Evolutionary conservation across 192 early-diverging fungal species (phyloP), one percentile per base, ranked within the genome.

Genomic region (Lobosporangium transversale): DNA sequence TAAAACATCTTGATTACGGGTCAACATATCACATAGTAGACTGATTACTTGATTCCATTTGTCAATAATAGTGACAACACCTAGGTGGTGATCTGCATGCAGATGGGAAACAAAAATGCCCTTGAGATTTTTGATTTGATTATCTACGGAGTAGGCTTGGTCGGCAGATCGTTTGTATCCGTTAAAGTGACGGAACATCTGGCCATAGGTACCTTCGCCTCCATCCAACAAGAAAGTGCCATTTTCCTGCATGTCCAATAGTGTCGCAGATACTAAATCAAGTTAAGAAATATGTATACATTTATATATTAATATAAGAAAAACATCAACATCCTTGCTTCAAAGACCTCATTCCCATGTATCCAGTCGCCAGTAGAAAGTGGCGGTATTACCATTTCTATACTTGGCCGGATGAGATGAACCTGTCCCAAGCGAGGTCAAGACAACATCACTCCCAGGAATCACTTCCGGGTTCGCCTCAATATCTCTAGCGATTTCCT

Each of bases 51-150:
- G 62, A 57, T 82, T 87, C 88, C 94, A 90, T 54, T 86, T 84
- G 21, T 74, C 81, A 54, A 99, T 79, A 42, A 99, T 58, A 27
- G 87, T 73, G 6, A 94, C 81, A 4, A 89, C 80, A 3, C 98
- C 98, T 21, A 99, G 79, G 73, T 98, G 98, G 66, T 99, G 98
- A 79, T 99, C 98, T 27, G 96, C 98, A 78, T 99, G 97, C 82
- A 99, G 79, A 74, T 99, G 97, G 36, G 95, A 97, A 10, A 99
- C 84, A 80, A 95, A 98, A 53, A 99, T 65, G 10, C 91, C 79
- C 54, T 84, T 82, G 29, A 99, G 53, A 11, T 70, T 68, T 11
- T 58, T 55, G 12, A 98, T 65, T 48, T 83, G 84, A 24, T 88
- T 79, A 11, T 83, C 78, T 9, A 89, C 69, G n/a, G 53, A 70